Evolutionary conservation across 805 yeast species (phyloP), one percentile per base, ranked within the genome.

Genomic region (Nakazawaea wyomingensis): DNA sequence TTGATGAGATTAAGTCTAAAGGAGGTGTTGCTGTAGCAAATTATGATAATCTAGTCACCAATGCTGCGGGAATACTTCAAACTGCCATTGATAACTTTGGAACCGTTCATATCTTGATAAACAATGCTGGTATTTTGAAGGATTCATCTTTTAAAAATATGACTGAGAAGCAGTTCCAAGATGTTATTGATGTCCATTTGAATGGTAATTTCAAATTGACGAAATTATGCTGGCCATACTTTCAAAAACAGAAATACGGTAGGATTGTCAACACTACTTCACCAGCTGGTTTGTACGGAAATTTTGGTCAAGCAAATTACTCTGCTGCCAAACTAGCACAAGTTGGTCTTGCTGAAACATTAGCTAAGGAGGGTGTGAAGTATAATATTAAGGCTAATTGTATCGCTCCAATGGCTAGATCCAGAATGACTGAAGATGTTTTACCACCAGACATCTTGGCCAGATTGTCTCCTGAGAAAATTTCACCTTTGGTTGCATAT

Each of bases 281-380:
- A 4, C 96, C 98, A 4, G 98, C 98, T 28, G 99, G 99, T 18
- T 72, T 91, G 51, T 91, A 84, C 61, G 99, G 99, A 49, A 89
- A 89, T 67, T 91, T 90, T 66, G 99, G 99, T 39, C 99, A 91
- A 68, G 79, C 96, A 32, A 91, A 91, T 68, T 91, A 91, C 66
- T 81, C 96, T 1, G 90, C 96, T 22, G 97, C 96, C 18, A 91
- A 91, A 64, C 69, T 85, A 49, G 98, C 86, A 14, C 69, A 89
- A 41, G 85, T 91, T 44, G 98, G 97, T 9, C 78, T 91, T 54
- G 84, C 95, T 37, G 96, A 91, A 65, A 89, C 97, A 7, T 76
- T 90, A 57, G 96, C 97, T 20, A 90, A 88, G 67, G 99, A 91
- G 66, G 99, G 99, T 52, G 76, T 62, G 41, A 86, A 75, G 59